A percentile compares a stretch with the other conserved stretches of the same genome.
Conservation (phyloP, 257 asterid species). For the Gardenia jasminoides region DNA sequence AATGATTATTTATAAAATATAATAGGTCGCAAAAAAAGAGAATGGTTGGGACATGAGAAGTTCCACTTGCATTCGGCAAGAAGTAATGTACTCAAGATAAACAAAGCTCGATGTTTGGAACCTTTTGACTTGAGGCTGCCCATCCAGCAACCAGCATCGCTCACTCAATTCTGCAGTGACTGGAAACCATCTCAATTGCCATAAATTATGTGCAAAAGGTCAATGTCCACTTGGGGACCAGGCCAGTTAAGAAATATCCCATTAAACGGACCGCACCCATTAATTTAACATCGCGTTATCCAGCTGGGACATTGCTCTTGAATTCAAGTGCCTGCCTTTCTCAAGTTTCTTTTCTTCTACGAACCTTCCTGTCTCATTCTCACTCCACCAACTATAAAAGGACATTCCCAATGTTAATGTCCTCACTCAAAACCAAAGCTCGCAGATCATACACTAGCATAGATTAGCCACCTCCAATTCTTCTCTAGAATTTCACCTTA, state of each 20-base stretch:
- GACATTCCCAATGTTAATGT: background rate
- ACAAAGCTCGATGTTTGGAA: no score
- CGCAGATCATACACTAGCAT: background rate
- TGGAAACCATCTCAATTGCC: background rate
- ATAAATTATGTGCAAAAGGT: background rate
- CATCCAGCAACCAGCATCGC: background rate
- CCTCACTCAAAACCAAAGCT: background rate
- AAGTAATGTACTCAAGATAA: no score
- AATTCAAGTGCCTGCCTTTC: background rate
- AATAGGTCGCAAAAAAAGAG: no score
- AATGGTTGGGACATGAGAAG: no score
- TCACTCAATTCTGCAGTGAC: background rate
- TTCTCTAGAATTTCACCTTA: background rate
- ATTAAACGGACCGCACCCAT: background rate
- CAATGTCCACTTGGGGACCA: background rate
- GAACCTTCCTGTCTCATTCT: background rate
- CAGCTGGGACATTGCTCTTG: background rate
- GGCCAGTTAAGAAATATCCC: background rate
- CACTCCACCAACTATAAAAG: background rate
- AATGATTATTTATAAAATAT: no score
- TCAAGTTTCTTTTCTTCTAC: background rate
- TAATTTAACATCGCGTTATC: slow-evolving; percentile 1
- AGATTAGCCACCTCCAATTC: background rate
- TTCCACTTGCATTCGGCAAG: no score
- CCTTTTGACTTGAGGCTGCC: background rate